Evolutionary conservation across 805 yeast genomes (phyloP).

Genomic region (Candida coleopterorum): DNA sequence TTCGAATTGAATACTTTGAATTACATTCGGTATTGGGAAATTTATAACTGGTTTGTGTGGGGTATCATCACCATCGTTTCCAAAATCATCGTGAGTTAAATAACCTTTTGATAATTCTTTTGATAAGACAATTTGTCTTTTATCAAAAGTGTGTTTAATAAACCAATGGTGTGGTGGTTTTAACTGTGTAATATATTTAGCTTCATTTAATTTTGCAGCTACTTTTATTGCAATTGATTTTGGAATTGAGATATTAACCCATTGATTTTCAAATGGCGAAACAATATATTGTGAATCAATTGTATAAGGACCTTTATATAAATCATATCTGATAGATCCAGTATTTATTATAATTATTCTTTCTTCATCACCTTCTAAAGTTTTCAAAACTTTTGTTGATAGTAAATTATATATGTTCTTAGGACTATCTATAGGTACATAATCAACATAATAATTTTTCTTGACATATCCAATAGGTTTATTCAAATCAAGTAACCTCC

Average conservation of each 20-base stretch:
- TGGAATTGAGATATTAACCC: constrained; percentile 68
- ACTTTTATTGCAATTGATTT: constrained; percentile 50
- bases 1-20: constrained; percentile 45
- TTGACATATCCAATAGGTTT: constrained; percentile 58
- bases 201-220: constrained; percentile 52
- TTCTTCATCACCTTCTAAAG: constrained; percentile 25
- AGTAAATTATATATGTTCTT: constrained; percentile 56
- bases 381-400: constrained; percentile 51
- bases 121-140: background rate
- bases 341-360: constrained; percentile 67
- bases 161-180: constrained; percentile 19
- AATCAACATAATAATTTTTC: constrained; percentile 56
- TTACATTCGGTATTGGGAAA: constrained; percentile 74
- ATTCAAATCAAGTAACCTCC: constrained; percentile 50
- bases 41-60: constrained; percentile 57
- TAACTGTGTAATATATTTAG: constrained; percentile 40
- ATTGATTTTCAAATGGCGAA: constrained; percentile 77
- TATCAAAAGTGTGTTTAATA: background rate
- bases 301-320: constrained; percentile 81
- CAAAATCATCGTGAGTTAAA: constrained; percentile 79
- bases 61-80: constrained; percentile 81
- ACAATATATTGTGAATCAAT: constrained; percentile 75
- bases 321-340: constrained; percentile 83
- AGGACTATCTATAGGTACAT: constrained; percentile 51
- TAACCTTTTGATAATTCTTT: constrained; percentile 56